Percentiles rank a stretch among this genome's conserved stretches.
These are phyloP conservation scores for Cucurbita maxima DNA, from an alignment of 306 rosid species.

Conservation along the genomic window DNA sequence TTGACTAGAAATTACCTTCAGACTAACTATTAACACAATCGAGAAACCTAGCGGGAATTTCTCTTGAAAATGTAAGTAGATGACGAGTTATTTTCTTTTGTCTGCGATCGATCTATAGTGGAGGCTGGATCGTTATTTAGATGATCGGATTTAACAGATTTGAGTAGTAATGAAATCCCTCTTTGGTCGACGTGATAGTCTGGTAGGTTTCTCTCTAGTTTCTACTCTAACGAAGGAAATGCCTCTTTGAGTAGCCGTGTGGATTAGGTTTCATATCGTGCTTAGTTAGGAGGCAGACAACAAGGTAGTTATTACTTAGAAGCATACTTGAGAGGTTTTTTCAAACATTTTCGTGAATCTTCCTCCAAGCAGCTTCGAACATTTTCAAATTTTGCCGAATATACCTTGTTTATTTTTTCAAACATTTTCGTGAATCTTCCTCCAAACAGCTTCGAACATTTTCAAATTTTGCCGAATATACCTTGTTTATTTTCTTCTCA, in stretches of 20 bases:
- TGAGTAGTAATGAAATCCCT: neutral
- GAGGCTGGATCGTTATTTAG: neutral
- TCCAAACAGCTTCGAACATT: neutral
- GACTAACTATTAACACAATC: too few relatives aligned
- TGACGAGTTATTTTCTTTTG: too few relatives aligned
- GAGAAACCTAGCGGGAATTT: neutral
- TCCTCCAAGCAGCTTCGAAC: neutral
- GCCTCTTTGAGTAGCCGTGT: constrained; percentile 8
- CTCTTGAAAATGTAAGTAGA: neutral
- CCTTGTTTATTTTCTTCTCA: too few relatives aligned
- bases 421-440: neutral
- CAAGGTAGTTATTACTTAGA: too few relatives aligned
- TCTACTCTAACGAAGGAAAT: neutral
- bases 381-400: neutral
- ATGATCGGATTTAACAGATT: neutral
- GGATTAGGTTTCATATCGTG: neutral
- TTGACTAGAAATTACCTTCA: neutral
- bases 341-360: neutral
- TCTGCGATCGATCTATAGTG: too few relatives aligned
- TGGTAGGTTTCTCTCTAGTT: neutral
- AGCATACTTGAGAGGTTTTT: neutral
- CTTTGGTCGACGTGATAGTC: neutral
- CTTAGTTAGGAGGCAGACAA: constrained; percentile 1
- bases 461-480: too few relatives aligned
- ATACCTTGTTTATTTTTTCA: too few relatives aligned